Conservation (phyloP, 345 rosid species). For the Brassica nigra region DNA sequence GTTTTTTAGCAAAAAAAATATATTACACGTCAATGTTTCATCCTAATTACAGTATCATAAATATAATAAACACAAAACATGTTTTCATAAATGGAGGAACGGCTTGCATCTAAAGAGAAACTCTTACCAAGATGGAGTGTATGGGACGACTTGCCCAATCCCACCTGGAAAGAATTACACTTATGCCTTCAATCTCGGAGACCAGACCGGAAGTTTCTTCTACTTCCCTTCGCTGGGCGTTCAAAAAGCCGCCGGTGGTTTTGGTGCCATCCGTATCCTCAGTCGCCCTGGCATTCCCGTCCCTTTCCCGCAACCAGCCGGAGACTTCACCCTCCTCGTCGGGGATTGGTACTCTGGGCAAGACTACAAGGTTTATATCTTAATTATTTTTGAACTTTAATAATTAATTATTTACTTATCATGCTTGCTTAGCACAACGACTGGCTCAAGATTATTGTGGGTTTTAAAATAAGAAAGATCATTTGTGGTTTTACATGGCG, state of each 20-base stretch:
- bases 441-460: background rate
- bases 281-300: slow-evolving; percentile 84
- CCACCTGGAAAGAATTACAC: slow-evolving; percentile 91
- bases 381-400: background rate
- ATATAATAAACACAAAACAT: background rate
- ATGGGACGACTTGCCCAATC: slow-evolving; percentile 92
- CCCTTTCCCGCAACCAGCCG: slow-evolving; percentile 76
- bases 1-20: too few species aligned
- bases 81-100: slow-evolving; percentile 52
- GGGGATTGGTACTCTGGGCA: slow-evolving; percentile 72
- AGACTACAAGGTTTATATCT: slow-evolving; percentile 59
- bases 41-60: background rate
- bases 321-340: slow-evolving; percentile 71
- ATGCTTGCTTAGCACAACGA: background rate
- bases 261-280: slow-evolving; percentile 72
- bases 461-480: too few species aligned
- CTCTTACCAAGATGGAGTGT: slow-evolving; percentile 82
- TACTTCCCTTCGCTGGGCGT: slow-evolving; percentile 85
- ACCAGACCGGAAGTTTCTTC: slow-evolving; percentile 85
- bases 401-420: background rate
- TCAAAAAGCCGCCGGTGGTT: slow-evolving; percentile 93
- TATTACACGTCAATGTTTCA: slow-evolving; percentile 15
- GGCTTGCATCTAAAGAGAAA: slow-evolving; percentile 89
- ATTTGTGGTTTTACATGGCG: background rate
- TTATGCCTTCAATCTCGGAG: slow-evolving; percentile 74